phyloP scores from a whole-genome alignment of 306 rosid species.

The Senna tora region DNA sequence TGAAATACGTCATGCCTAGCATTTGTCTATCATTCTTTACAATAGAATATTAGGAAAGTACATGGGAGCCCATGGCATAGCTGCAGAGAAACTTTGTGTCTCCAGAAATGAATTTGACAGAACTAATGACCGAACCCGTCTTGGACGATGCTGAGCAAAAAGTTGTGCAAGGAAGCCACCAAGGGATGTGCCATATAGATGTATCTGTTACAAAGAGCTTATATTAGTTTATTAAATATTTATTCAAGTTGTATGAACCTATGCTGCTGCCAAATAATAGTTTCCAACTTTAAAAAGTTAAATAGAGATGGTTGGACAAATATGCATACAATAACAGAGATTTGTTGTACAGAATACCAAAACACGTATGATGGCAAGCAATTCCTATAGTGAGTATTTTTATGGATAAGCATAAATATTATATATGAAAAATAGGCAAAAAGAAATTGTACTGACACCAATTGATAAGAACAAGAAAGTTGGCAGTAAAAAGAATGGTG shows the following conservation, averaged over 20 bases:
- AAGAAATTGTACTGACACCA: conserved; percentile 33
- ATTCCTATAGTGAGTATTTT: conserved; percentile 27
- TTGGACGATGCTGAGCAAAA: conserved; percentile 96
- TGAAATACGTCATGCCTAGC: conserved; percentile 21
- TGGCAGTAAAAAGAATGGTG: conserved; percentile 14
- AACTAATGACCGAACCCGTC: conserved; percentile 88
- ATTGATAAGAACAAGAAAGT: conserved; percentile 21
- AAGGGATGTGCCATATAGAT: conserved; percentile 96
- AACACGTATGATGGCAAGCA: conserved; percentile 16
- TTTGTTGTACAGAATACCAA: neutral
- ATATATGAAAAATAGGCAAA: conserved; percentile 7
- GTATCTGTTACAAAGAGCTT: conserved; percentile 68
- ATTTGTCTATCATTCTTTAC: conserved; percentile 26
- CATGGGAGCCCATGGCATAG: conserved; percentile 99
- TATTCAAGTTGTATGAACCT: conserved; percentile 9
- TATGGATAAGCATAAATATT: conserved; percentile 8
- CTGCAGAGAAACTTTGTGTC: conserved; percentile 82
- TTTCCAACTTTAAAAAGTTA: neutral
- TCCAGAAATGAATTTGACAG: conserved; percentile 90
- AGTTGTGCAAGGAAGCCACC: conserved; percentile 99
- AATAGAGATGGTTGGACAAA: neutral
- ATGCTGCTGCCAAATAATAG: conserved; percentile 32
- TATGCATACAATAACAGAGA: neutral
- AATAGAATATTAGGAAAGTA: conserved; percentile 50
- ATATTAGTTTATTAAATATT: conserved; percentile 32